These are phyloP conservation scores for Aeminium ludgeri DNA, from an alignment of 495 filamentous ascomycete genomes.

Conservation along the genomic window DNA sequence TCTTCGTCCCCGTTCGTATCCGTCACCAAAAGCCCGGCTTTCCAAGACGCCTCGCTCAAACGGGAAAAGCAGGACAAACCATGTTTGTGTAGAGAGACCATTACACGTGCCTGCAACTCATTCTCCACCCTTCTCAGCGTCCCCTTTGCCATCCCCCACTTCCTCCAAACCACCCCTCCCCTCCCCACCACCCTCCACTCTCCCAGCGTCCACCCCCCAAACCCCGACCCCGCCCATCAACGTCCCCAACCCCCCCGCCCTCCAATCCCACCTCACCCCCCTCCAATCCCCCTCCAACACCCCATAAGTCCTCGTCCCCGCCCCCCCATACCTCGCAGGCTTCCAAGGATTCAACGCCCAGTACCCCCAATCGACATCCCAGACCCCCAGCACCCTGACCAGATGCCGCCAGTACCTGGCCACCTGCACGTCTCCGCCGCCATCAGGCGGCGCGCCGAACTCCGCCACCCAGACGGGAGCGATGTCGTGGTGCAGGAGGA, in stretches of 20 bases:
- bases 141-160: too few relatives aligned
- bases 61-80: too few relatives aligned
- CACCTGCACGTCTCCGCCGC: constrained; percentile 33
- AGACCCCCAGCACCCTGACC: constrained; percentile 33
- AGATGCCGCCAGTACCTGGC: constrained; percentile 45
- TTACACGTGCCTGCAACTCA: too few relatives aligned
- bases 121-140: too few relatives aligned
- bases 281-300: constrained; percentile 41
- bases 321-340: constrained; percentile 35
- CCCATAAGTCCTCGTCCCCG: constrained; percentile 37
- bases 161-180: too few relatives aligned
- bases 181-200: too few relatives aligned
- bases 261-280: constrained; percentile 37
- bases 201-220: too few relatives aligned
- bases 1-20: too few relatives aligned
- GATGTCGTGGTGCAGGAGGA: constrained; percentile 36
- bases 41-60: too few relatives aligned
- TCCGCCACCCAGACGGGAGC: constrained; percentile 48
- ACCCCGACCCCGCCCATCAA: too few relatives aligned
- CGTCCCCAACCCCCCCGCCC: constrained; percentile 37
- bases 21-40: too few relatives aligned
- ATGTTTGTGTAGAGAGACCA: too few relatives aligned
- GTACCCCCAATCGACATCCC: constrained; percentile 45
- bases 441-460: constrained; percentile 35
- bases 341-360: constrained; percentile 48